Base-by-base conservation (phyloP, 306 rosid genomes). In the barrel medic (Medicago truncatula) region DNA sequence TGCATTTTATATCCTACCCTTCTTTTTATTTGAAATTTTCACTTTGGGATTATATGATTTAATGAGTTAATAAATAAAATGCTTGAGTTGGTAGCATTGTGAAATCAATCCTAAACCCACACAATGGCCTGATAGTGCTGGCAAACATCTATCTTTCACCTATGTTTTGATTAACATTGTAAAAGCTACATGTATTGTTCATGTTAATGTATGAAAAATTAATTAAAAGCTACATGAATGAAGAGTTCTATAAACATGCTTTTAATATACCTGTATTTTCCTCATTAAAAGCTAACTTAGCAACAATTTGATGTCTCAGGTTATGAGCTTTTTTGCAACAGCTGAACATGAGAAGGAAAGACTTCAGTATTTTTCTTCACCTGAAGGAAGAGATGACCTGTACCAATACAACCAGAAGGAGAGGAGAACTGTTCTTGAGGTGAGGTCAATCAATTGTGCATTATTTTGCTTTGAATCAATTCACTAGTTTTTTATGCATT, bases 381-480 rank as follows among this genome's bases (percentile, higher is more conserved):
- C 98, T 46, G 98, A 90, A 87, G 97, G 98, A 87, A 90, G 98
- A 80, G 98, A 95, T 57, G 98, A 95, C 87, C 83, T 95, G 17
- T 95, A 92, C 83, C 89, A 92, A 80, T 95, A 95, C 89, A 95
- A 95, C 80, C 96, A 90, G 90, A 95, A 86, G 84, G 97, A 94
- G 84, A 85, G 90, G 80, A 87, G 96, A 88, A 92, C 88, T 73
- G 92, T 94, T 75, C 93, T 94, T 62, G 98, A 92, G 97, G 97
- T 92, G 62, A 74, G 80, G 54, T 67, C 83, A 46, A 76, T 61
- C 25, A 69, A 23, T 53, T 49, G 46, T 62, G 18, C 76, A 61
- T 52, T 64, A 61, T 77, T 61, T 67, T 76, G 20, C 38, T 57
- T 57, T 54, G 57, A 8, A 61, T 16, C 49, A 15, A 59, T 69